Conservation (phyloP, 345 rosid species). For the Bretschneidera sinensis region DNA sequence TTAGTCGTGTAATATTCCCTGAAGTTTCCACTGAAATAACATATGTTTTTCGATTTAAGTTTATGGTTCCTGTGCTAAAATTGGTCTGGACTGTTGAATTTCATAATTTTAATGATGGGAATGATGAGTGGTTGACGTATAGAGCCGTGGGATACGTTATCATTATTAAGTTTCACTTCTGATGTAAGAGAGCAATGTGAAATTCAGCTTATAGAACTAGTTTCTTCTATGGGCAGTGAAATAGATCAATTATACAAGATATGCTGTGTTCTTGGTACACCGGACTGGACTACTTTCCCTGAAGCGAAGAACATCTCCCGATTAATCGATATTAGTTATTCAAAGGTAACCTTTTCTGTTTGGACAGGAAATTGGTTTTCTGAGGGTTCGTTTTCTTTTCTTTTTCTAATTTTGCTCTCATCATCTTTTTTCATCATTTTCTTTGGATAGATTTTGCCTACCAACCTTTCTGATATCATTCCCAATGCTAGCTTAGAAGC, state of each 20-base stretch:
- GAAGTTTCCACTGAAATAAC: neutral
- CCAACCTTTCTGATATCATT: slow-evolving; percentile 56
- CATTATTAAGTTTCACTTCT: too few species aligned
- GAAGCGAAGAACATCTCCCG: slow-evolving; percentile 63
- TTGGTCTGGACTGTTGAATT: neutral
- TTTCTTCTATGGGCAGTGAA: slow-evolving; percentile 50
- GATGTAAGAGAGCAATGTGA: too few species aligned
- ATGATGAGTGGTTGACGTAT: neutral
- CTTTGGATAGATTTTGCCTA: slow-evolving; percentile 51
- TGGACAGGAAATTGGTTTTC: neutral
- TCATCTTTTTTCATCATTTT: slow-evolving; percentile 6
- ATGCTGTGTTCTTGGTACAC: slow-evolving; percentile 76
- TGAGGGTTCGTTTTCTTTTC: neutral
- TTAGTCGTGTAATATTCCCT: neutral
- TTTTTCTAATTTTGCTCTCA: slow-evolving; percentile 7
- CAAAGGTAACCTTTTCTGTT: slow-evolving; percentile 45
- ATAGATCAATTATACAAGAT: slow-evolving; percentile 88
- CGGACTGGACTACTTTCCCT: slow-evolving; percentile 70
- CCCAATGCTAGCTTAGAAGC: slow-evolving; percentile 83
- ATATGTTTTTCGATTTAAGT: too few species aligned
- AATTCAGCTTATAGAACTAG: slow-evolving; percentile 9
- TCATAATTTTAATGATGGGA: neutral
- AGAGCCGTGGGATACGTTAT: too few species aligned
- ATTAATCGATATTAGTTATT: slow-evolving; percentile 48
- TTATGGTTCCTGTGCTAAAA: neutral